A percentile compares a stretch with the other conserved stretches of the same genome.
Conservation (phyloP, 768 basidiomycete species). For the Leucogyrophana mollusca region DNA sequence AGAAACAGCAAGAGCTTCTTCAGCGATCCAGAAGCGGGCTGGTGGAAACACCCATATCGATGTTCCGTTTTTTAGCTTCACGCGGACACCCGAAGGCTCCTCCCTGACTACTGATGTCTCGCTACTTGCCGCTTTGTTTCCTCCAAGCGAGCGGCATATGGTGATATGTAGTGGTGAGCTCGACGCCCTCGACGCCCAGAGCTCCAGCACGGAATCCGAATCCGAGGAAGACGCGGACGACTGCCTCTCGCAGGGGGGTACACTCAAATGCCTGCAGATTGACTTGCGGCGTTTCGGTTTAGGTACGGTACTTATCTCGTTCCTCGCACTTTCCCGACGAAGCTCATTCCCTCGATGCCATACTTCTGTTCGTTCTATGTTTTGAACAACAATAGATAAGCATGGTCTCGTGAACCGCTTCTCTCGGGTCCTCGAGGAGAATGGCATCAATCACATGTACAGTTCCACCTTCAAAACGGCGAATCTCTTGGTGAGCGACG, state of each 20-base stretch:
- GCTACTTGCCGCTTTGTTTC: constrained; percentile 68
- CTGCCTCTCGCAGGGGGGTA: constrained; percentile 32
- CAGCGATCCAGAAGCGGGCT: constrained; percentile 14
- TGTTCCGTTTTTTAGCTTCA: constrained; percentile 83
- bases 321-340: background rate
- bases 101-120: constrained; percentile 72
- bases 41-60: background rate
- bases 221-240: constrained; percentile 39
- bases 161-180: constrained; percentile 72
- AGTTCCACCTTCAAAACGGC: constrained; percentile 83
- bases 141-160: constrained; percentile 68
- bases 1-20: background rate
- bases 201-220: constrained; percentile 27
- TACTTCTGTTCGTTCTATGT: background rate
- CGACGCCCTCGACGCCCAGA: constrained; percentile 50
- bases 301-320: constrained; percentile 48
- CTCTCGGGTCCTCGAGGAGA: constrained; percentile 68
- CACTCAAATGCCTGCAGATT: constrained; percentile 70
- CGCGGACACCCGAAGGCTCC: constrained; percentile 72
- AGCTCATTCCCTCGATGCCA: constrained; percentile 2
- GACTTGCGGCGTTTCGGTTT: constrained; percentile 72
- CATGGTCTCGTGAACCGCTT: constrained; percentile 77
- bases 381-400: too few species aligned
- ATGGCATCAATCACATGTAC: constrained; percentile 82
- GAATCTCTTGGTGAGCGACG: constrained; percentile 60